These are phyloP conservation scores for Colletotrichum sp. DNA, from an alignment of 2,329 filamentous ascomycete genomes.

Conservation along the genomic window DNA sequence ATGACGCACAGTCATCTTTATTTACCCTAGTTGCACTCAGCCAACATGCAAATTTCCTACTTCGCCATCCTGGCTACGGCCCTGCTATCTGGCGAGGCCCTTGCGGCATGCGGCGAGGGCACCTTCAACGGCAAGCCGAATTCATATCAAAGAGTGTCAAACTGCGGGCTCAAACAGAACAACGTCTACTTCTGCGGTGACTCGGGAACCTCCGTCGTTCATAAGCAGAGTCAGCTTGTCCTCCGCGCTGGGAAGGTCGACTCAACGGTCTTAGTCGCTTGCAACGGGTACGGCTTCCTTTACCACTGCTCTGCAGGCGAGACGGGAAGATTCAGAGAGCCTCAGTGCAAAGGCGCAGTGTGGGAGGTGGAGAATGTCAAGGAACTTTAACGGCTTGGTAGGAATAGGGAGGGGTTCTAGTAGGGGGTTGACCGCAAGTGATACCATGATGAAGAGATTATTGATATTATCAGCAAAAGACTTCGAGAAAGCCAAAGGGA, in stretches of 20 bases:
- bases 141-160: neutral
- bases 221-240: neutral
- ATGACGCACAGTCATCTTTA: accelerated
- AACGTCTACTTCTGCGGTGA: neutral
- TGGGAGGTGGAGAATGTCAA: neutral
- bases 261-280: neutral
- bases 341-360: neutral
- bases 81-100: neutral
- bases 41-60: neutral
- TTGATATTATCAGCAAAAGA: neutral
- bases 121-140: neutral
- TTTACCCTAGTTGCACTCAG: accelerated
- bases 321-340: neutral
- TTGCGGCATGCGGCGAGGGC: neutral
- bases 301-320: neutral
- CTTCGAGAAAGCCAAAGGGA: neutral
- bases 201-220: neutral
- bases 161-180: neutral
- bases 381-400: neutral
- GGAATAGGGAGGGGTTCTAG: neutral
- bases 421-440: accelerated
- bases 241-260: neutral
- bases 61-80: neutral
- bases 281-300: neutral
- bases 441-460: accelerated